Conservation (phyloP, 352 stramenopile genomes). For the Phytopythium boreale region DNA sequence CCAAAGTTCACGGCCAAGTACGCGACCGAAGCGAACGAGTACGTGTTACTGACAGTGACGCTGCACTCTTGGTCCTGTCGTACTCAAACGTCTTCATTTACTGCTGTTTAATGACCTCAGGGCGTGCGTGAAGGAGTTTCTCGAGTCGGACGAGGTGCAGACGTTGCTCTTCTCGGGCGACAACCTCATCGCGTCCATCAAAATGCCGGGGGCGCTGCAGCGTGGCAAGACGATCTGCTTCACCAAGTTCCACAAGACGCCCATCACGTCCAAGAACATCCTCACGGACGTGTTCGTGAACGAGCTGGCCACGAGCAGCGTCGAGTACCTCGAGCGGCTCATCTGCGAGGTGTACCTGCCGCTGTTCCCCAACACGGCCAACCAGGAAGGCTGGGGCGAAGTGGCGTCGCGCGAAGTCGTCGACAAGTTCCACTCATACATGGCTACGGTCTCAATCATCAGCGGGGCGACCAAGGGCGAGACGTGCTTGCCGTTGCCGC, state of each 20-base stretch:
- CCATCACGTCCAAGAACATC: slow-evolving; percentile 83
- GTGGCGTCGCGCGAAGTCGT: slow-evolving; percentile 96
- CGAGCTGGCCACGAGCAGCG: slow-evolving; percentile 85
- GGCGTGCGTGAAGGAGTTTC: slow-evolving; percentile 87
- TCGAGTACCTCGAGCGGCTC: slow-evolving; percentile 95
- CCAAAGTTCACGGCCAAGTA: slow-evolving; percentile 84
- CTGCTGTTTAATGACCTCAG: not conserved
- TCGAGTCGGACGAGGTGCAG: slow-evolving; percentile 81
- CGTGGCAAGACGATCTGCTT: slow-evolving; percentile 91
- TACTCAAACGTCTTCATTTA: not conserved
- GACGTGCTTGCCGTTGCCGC: slow-evolving; percentile 94
- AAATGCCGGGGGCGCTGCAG: slow-evolving; percentile 85
- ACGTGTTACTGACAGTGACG: slow-evolving; percentile 9
- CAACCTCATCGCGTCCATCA: slow-evolving; percentile 78
- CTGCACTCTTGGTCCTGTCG: not conserved
- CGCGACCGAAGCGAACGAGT: slow-evolving; percentile 79
- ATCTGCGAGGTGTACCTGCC: slow-evolving; percentile 95
- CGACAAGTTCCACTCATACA: slow-evolving; percentile 96
- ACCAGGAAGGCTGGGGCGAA: slow-evolving; percentile 96
- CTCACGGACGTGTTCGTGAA: slow-evolving; percentile 85
- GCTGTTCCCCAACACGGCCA: slow-evolving; percentile 93
- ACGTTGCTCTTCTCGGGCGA: slow-evolving; percentile 90
- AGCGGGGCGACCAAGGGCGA: slow-evolving; percentile 97
- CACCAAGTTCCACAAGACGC: slow-evolving; percentile 85
- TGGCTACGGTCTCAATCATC: slow-evolving; percentile 95